Evolutionary conservation across 352 stramenopile species (phyloP), one percentile per base, ranked within the genome.

Genomic region (Pythium volutum): DNA sequence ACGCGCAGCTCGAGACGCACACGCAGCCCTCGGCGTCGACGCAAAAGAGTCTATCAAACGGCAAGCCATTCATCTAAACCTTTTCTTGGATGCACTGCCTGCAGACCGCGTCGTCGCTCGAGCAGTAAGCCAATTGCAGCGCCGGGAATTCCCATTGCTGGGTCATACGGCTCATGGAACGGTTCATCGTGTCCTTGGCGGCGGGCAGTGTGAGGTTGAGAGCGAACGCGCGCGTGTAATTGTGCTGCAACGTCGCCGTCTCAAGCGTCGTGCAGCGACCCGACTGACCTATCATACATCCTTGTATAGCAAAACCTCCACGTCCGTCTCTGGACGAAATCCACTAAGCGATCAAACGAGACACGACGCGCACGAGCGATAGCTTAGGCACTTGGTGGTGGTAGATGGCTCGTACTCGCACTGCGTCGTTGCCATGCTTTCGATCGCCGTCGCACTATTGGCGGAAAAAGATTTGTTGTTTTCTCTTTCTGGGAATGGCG

Each of bases 101-200:
- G 31, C 55, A 62, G 20, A 31, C 18, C 10, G 25, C 16, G 18
- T 64, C 47, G 25, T 14, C 42, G 12, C 20, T 18, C 2, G 36
- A 4, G 46, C 45, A 64, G 46, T 64, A 64, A 1, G 45, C 26
- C 2, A 31, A 15, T 16, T 36, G 0, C 29, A 48, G 18, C 18
- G 45, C n/a, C 20, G 56, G 56, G n/a, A 64, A 64, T 10, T 54
- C 12, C 55, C 55, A 62, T 34, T 43, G 5, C 12, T 62, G 55
- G 7, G 26, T 15, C 12, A 14, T 31, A 18, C 12, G 14, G 39
- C 36, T 15, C n/a, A 12, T 27, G 38, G 38, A 22, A 16, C 18
- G 31, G 20, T 51, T 20, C 10, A 29, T 36, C 10, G 15, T 33
- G 53, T 49, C 29, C 3, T 26, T 48, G 25, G 51, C 51, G 4